phyloP scores from a whole-genome alignment of 2,329 filamentous ascomycete genomes.

The Stagonosporopsis vannaccii region DNA sequence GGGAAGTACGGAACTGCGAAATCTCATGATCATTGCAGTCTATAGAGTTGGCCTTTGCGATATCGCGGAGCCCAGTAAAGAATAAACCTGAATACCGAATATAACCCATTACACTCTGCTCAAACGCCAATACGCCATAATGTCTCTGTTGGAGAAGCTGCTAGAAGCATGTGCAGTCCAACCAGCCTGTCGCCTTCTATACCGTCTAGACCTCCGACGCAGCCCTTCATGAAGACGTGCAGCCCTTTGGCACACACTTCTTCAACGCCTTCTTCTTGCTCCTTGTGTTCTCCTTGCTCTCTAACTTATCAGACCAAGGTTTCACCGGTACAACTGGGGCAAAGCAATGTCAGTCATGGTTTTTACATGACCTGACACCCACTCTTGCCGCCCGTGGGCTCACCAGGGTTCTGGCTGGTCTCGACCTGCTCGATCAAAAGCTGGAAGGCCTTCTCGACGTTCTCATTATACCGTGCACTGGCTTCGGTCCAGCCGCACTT shows the following conservation, averaged over 20 bases:
- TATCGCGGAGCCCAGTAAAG: slow-evolving; percentile 1
- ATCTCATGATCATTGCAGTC: slow-evolving; percentile 10
- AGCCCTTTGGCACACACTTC: slow-evolving; percentile 3
- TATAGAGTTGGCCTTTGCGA: slow-evolving; percentile 3
- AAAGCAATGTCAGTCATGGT: slow-evolving; percentile 27
- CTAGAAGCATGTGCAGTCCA: slow-evolving; percentile 2
- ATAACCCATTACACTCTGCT: slow-evolving; percentile 36
- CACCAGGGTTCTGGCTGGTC: slow-evolving; percentile 87
- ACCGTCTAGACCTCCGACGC: slow-evolving; percentile 23
- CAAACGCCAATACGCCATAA: slow-evolving; percentile 37
- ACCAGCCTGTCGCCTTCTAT: slow-evolving; percentile 23
- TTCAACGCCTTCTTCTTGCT: slow-evolving; percentile 4
- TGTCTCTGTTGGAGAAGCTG: slow-evolving; percentile 17
- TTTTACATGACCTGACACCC: slow-evolving; percentile 79
- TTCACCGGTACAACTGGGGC: neutral
- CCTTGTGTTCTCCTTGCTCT: neutral
- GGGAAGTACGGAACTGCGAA: neutral
- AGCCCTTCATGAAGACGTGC: slow-evolving; percentile 3
- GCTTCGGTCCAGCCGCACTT: slow-evolving; percentile 95
- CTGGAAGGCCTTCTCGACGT: slow-evolving; percentile 92
- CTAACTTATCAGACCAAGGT: neutral
- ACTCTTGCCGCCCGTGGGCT: slow-evolving; percentile 76
- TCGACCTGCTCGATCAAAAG: slow-evolving; percentile 94
- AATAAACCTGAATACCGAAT: slow-evolving; percentile 15
- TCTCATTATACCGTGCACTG: slow-evolving; percentile 91